Percentiles rank a stretch among this genome's conserved stretches.
Conservation (phyloP, 495 filamentous ascomycete genomes). For the Podospora pseudocomata region DNA sequence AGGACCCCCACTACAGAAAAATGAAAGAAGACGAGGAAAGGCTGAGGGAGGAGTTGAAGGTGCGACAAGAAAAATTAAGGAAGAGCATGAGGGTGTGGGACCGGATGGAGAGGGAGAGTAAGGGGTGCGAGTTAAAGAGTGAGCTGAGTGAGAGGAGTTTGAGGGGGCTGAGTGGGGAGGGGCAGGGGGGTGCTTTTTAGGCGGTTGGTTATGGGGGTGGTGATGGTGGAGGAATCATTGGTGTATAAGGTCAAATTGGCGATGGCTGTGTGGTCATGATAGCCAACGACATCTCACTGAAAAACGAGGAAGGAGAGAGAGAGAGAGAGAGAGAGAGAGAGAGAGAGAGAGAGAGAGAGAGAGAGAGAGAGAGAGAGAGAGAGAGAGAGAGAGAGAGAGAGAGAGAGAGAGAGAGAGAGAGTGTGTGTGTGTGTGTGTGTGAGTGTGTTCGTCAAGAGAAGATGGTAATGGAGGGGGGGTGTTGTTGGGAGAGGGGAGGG, state of each 20-base stretch:
- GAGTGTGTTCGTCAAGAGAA: background rate
- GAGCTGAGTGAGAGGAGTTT: slow-evolving; percentile 44
- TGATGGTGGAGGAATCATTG: background rate
- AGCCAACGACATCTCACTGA: too few species aligned
- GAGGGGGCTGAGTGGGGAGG: slow-evolving; percentile 45
- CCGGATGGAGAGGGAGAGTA: slow-evolving; percentile 43
- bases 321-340: too few species aligned
- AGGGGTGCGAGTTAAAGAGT: slow-evolving; percentile 42
- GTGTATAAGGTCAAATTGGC: too few species aligned
- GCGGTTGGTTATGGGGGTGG: background rate
- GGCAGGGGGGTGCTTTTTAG: slow-evolving; percentile 42
- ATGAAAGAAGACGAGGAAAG: slow-evolving; percentile 48
- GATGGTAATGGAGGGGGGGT: background rate
- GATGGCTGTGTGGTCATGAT: too few species aligned
- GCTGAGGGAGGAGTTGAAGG: slow-evolving; percentile 40
- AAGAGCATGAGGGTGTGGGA: slow-evolving; percentile 42
- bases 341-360: too few species aligned
- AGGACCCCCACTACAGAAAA: slow-evolving; percentile 36
- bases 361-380: too few species aligned
- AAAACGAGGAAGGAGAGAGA: too few species aligned
- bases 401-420: too few species aligned
- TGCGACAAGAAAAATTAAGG: slow-evolving; percentile 45
- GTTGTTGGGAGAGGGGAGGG: background rate
- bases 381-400: too few species aligned
- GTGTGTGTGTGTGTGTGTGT: too few species aligned